phyloP scores from a whole-genome alignment of 2,329 filamentous ascomycete genomes.

The Pseudonectria foliicola region DNA sequence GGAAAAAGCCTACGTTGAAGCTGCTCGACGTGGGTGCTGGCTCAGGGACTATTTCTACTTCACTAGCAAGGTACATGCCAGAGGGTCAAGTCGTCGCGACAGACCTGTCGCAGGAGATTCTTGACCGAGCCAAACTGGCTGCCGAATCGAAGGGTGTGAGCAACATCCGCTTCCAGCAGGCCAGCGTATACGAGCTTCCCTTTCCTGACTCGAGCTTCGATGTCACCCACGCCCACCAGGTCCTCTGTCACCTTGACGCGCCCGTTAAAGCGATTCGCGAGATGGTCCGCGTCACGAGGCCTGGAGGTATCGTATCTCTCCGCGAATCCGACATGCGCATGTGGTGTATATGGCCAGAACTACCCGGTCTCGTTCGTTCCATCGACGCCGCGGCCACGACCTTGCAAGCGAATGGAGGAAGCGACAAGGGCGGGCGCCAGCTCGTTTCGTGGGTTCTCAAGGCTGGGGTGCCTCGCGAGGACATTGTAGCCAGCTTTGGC shows the following conservation, averaged over 20 bases:
- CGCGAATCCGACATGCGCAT: slow-evolving; percentile 24
- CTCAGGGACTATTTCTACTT: slow-evolving; percentile 41
- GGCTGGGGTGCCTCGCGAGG: slow-evolving; percentile 15
- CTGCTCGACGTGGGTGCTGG: slow-evolving; percentile 44
- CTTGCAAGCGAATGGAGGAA: slow-evolving; percentile 18
- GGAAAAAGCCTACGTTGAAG: slow-evolving; percentile 24
- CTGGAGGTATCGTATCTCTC: slow-evolving; percentile 35
- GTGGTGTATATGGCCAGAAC: slow-evolving; percentile 24
- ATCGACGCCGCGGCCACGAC: slow-evolving; percentile 14
- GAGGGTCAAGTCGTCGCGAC: slow-evolving; percentile 29
- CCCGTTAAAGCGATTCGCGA: slow-evolving; percentile 30
- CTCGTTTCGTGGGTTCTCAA: slow-evolving; percentile 22
- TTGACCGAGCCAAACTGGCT: slow-evolving; percentile 18
- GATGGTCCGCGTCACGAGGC: slow-evolving; percentile 36
- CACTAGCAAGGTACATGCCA: slow-evolving; percentile 32
- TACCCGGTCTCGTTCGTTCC: slow-evolving; percentile 17
- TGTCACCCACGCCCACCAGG: slow-evolving; percentile 35
- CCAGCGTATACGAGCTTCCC: slow-evolving; percentile 26
- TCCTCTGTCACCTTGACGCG: slow-evolving; percentile 34
- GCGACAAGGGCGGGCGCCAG: slow-evolving; percentile 19
- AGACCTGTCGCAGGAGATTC: slow-evolving; percentile 25
- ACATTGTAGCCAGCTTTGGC: slow-evolving; percentile 19
- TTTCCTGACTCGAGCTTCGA: slow-evolving; percentile 35
- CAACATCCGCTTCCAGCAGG: slow-evolving; percentile 22
- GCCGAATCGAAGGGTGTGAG: slow-evolving; percentile 15